Percentiles rank a stretch among this genome's conserved stretches.
phyloP scores from a whole-genome alignment of 176 grass and related monocot genomes.

The Lolium rigidum region DNA sequence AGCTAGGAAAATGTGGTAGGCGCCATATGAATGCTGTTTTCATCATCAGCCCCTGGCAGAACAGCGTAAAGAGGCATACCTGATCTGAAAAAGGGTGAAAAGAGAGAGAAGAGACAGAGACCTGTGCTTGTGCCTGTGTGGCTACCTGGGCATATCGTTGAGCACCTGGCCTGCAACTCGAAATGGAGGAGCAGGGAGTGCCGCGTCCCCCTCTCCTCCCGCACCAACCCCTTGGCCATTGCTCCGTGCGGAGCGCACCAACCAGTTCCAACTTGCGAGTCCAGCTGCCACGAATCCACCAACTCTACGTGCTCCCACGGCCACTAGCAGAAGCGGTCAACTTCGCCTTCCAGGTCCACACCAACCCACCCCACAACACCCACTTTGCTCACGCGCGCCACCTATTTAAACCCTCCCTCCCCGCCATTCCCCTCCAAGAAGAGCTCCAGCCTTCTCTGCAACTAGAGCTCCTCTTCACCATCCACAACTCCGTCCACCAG shows the following conservation, averaged over 20 bases:
- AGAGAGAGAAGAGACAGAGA: background rate
- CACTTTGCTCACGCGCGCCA: background rate
- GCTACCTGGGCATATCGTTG: background rate
- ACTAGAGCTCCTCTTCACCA: conserved; percentile 41
- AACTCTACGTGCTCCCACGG: background rate
- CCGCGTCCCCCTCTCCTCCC: background rate
- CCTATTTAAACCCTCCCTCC: conserved; percentile 63
- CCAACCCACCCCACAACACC: conserved; percentile 27
- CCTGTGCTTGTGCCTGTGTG: background rate
- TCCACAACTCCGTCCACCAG: background rate
- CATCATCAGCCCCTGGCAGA: background rate
- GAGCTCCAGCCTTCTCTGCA: conserved; percentile 3
- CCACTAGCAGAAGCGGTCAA: background rate
- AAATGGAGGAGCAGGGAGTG: background rate
- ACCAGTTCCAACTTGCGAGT: background rate
- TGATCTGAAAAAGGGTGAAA: background rate
- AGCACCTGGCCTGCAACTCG: background rate
- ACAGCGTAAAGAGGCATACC: background rate
- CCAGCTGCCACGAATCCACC: conserved; percentile 8
- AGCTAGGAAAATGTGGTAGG: background rate
- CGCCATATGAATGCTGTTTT: background rate
- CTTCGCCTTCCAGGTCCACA: conserved; percentile 15
- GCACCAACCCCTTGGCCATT: background rate
- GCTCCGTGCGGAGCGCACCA: conserved; percentile 24
- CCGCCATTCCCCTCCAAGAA: conserved; percentile 50